Evolutionary conservation across 176 grass and related monocot species (phyloP), one percentile per base, ranked within the genome.

Genomic region (Panicum miliaceum): DNA sequence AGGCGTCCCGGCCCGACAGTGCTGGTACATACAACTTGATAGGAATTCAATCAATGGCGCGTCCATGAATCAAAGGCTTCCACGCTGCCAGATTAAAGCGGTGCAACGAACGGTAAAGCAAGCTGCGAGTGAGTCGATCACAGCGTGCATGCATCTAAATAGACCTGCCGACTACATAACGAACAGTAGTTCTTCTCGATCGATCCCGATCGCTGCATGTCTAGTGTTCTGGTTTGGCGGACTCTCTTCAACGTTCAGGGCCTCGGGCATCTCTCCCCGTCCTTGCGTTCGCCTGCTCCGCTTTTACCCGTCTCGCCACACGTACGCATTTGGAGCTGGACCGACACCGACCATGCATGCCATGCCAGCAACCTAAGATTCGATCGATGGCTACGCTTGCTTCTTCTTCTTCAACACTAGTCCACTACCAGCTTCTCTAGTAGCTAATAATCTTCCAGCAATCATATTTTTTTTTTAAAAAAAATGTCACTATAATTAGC

Each of bases 281-380:
- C 22, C 70, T 51, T 3, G n/a, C 36, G 56, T 61, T 60, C 8
- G n/a, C 56, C 75, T 9, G 11, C 64, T 41, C 40, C 37, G 19
- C n/a, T n/a, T 64, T 32, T 2, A 76, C 27, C 50, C 26, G 19
- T 58, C 38, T 29, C 36, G 29, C 64, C 9, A 6, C 79, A 12
- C 22, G 68, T 48, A 71, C 42, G 59, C 38, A 41, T 68, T 52
- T 51, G 74, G 74, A 70, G 74, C 77, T 85, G 45, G 67, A 26
- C 67, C 57, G 57, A 82, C 19, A 73, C 57, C 4, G 19, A 26
- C 29, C 68, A 26, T 45, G 6, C 7, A n/a, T n/a, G n/a, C n/a
- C n/a, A n/a, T 23, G n/a, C n/a, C 41, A 71, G 12, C 56, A n/a
- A 40, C 37, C 37, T 47, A 38, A 29, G 25, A 61, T 60, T n/a